phyloP scores from a whole-genome alignment of 352 stramenopile genomes.

The Aphanomyces euteiches region DNA sequence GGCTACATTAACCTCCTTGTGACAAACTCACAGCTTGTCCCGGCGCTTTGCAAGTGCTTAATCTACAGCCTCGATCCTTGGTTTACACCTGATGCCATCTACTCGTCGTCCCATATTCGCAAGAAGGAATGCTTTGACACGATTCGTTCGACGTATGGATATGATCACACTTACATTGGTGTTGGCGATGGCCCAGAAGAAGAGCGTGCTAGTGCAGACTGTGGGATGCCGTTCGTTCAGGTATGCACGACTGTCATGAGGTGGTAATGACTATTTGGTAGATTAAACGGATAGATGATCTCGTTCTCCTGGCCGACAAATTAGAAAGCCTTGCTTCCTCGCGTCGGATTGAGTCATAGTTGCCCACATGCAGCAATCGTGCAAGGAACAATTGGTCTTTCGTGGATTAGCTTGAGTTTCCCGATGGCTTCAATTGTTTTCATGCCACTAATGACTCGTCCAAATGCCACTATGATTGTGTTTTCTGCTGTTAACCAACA shows the following conservation, averaged over 20 bases:
- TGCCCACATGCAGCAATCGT: constrained; percentile 63
- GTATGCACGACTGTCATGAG: constrained; percentile 33
- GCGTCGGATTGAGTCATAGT: constrained; percentile 38
- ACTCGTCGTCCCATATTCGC: constrained; percentile 73
- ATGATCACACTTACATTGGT: constrained; percentile 57
- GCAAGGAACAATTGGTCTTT: constrained; percentile 58
- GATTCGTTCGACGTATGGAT: constrained; percentile 57
- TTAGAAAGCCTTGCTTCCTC: constrained; percentile 10
- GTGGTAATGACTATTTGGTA: constrained; percentile 40
- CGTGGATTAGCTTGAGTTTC: constrained; percentile 47
- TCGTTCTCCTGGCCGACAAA: constrained; percentile 7
- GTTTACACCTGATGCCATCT: constrained; percentile 71
- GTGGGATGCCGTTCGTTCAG: constrained; percentile 72
- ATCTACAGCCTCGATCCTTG: constrained; percentile 75
- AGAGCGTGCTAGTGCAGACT: constrained; percentile 61
- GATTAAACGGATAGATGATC: constrained; percentile 21
- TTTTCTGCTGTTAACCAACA: too few species aligned
- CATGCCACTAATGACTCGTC: constrained; percentile 61
- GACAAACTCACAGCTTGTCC: constrained; percentile 77
- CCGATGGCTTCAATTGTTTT: constrained; percentile 54
- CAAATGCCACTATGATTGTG: constrained; percentile 55
- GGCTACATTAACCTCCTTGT: constrained; percentile 57
- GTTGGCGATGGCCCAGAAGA: constrained; percentile 77
- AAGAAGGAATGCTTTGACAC: constrained; percentile 75
- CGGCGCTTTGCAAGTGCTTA: constrained; percentile 77